Evolutionary conservation across 108 stramenopile genomes (phyloP), one percentile per base, ranked within the genome.

Genomic region (Phaeodactylum tricornutum): DNA sequence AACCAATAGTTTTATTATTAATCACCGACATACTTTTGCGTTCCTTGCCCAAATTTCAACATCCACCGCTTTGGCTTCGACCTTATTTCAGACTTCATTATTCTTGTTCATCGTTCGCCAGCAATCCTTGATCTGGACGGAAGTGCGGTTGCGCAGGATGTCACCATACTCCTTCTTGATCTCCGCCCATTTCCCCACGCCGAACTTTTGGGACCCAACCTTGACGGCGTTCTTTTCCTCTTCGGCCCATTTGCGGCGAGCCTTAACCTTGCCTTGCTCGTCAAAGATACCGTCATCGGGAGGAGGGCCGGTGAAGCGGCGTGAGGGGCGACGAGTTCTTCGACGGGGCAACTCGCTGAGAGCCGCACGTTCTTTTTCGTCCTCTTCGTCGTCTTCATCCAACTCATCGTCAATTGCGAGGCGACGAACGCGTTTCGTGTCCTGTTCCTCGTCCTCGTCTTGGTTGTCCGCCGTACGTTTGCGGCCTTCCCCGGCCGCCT

Each of bases 81-180:
- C n/a, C n/a, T n/a, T n/a, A n/a, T n/a, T n/a, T n/a, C n/a, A n/a
- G n/a, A n/a, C n/a, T n/a, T n/a, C n/a, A n/a, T n/a, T n/a, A n/a
- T n/a, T n/a, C 9, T 61, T 67, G 28, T 44, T 50, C 71, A 85
- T 55, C 22, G 67, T 85, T 36, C 83, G 71, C 44, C 52, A 73
- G 31, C 74, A 64, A 47, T 85, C 83, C 66, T 86, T 86, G 62
- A 86, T 75, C 44, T 81, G 73, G 9, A 75, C 75, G 25, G 60
- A 51, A 9, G 60, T 62, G 25, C 84, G 64, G 36, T 79, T 47
- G 29, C 54, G 61, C 19, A 86, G 62, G 30, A 72, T 50, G 2
- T 72, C 49, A 7, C 47, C 45, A 34, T 68, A 77, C 1, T 59
- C 19, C 11, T 56, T 38, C 64, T 86, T 86, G 57, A 86, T 81